Evolutionary conservation across 2,329 filamentous ascomycete species (phyloP), one percentile per base, ranked within the genome.

Genomic region (Pseudogymnoascus sp.): DNA sequence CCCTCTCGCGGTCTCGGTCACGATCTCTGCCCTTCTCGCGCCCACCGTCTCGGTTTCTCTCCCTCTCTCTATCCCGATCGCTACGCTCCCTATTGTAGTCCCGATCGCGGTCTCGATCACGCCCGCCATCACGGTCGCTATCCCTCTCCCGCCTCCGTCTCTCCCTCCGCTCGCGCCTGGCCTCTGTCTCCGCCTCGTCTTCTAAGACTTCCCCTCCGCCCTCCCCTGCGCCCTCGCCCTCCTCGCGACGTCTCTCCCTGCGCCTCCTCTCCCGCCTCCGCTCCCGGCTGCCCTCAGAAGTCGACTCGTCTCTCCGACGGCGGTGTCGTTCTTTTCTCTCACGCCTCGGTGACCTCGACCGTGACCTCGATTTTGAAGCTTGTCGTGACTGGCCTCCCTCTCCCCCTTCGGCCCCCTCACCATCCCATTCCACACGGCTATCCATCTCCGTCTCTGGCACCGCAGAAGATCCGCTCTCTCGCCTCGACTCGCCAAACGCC

Each of bases 131-230:
- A 69, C 70, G 76, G 33, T 80, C 77, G 63, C 76, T 76, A 44
- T 77, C 75, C 42, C 73, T 73, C 38, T 78, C 76, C 38, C 78
- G 74, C 13, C 79, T 77, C 62, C 78, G 73, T 57, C 83, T 80
- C 31, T 74, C 74, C n/a, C 83, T 80, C 64, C 79, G 79, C 44
- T 88, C 84, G 67, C 81, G 82, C 61, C 83, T 86, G 68, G 85
- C 72, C 70, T 63, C 70, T 67, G 33, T 69, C 68, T 33, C 67
- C 62, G 42, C 67, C 69, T 61, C 69, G 69, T 15, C 69, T 57
- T 62, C 53, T 67, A 28, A 69, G 69, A 63, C 72, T 68, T 62
- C 70, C 63, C 63, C 71, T 65, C 17, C 72, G 67, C 64, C 73
- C 69, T 67, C 71, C 64, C 50, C 72, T 66, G 50, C 71, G 65